phyloP scores from a whole-genome alignment of 2,329 filamentous ascomycete genomes.

The Botryosphaeria dothidea region DNA sequence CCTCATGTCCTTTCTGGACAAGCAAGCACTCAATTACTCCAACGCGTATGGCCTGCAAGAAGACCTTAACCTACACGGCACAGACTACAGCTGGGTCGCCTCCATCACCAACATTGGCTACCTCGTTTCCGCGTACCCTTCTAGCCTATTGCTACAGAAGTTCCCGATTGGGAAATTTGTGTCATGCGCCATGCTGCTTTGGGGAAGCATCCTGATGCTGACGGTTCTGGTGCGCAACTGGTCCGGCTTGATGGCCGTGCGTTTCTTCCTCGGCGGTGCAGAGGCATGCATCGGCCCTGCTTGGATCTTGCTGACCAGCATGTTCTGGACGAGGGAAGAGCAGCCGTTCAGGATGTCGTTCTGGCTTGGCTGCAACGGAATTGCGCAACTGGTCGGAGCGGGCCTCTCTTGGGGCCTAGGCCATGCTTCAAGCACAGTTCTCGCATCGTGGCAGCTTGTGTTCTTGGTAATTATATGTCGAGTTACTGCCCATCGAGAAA shows the following conservation, averaged over 20 bases:
- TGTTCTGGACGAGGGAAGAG: constrained; percentile 51
- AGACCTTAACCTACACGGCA: not conserved
- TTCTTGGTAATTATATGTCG: constrained; percentile 28
- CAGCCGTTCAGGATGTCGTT: constrained; percentile 51
- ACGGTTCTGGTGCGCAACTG: not conserved
- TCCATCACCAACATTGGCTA: not conserved
- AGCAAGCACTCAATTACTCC: not conserved
- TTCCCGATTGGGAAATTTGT: not conserved
- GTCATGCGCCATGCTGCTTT: not conserved
- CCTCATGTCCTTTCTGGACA: not conserved
- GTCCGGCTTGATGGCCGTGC: constrained; percentile 33
- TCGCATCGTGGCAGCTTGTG: constrained; percentile 38
- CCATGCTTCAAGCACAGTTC: constrained; percentile 27
- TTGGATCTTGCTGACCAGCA: constrained; percentile 53
- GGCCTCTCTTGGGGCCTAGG: constrained; percentile 27
- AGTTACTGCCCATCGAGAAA: not conserved
- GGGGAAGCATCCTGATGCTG: not conserved
- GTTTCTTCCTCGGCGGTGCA: constrained; percentile 31
- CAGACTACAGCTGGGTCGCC: not conserved
- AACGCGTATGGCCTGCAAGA: not conserved
- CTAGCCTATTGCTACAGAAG: not conserved
- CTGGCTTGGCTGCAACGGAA: constrained; percentile 49
- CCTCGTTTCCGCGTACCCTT: not conserved
- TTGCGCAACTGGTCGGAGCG: constrained; percentile 49
- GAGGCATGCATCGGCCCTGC: constrained; percentile 52